These are phyloP conservation scores for Aspergillus amoenus DNA, from an alignment of 2,329 filamentous ascomycete species.

Conservation along the genomic window DNA sequence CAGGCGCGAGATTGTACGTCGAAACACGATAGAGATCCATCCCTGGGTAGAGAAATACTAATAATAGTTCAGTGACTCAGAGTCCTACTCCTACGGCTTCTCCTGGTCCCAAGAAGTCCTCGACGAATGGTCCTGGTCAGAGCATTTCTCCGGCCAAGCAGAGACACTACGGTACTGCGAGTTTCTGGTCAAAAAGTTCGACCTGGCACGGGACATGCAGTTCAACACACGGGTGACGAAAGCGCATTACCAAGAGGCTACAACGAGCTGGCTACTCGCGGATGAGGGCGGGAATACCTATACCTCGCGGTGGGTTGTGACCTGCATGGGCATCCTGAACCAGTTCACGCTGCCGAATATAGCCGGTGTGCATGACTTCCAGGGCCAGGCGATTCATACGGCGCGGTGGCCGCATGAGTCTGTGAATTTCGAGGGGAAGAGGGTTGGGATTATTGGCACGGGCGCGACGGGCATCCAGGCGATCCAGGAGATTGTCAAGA, in stretches of 20 bases:
- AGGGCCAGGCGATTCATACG: constrained; percentile 55
- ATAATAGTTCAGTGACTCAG: constrained; percentile 46
- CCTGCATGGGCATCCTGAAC: constrained; percentile 48
- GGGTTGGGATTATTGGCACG: constrained; percentile 56
- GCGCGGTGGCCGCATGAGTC: constrained; percentile 54
- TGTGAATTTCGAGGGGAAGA: constrained; percentile 49
- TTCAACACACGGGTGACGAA: constrained; percentile 46
- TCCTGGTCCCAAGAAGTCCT: constrained; percentile 28
- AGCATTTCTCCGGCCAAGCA: constrained; percentile 27
- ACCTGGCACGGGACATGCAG: constrained; percentile 45
- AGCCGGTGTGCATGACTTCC: constrained; percentile 44
- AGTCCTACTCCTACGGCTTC: constrained; percentile 56
- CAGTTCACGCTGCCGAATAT: constrained; percentile 46
- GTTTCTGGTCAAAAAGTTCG: constrained; percentile 46
- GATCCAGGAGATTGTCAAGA: constrained; percentile 58
- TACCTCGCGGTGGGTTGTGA: constrained; percentile 47
- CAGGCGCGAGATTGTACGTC: constrained; percentile 44
- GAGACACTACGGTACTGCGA: constrained; percentile 50
- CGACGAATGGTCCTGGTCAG: constrained; percentile 45
- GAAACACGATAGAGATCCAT: no score
- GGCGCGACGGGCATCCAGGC: constrained; percentile 58
- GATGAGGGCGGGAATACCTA: constrained; percentile 43
- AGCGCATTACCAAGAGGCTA: constrained; percentile 3
- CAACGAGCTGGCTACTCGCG: constrained; percentile 44
- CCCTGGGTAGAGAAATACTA: neutral